Evolutionary conservation across 2,329 filamentous ascomycete species (phyloP).

Genomic region (Escovopsis sp.): DNA sequence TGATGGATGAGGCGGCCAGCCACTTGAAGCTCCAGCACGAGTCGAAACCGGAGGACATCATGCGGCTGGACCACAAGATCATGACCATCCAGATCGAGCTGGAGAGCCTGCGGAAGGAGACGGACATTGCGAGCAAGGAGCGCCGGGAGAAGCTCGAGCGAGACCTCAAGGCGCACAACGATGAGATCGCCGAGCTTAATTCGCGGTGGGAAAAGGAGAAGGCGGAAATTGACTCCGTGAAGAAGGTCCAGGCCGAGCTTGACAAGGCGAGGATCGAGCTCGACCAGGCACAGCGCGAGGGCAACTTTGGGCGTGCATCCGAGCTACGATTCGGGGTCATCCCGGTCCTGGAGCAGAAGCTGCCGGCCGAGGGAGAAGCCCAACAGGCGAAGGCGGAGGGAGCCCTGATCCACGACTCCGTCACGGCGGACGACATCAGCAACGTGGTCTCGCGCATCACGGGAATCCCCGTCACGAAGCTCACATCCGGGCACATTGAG

Average conservation of each 20-base stretch:
- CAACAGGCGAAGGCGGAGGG: slow-evolving; percentile 22
- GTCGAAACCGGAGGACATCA: slow-evolving; percentile 89
- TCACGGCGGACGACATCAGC: slow-evolving; percentile 91
- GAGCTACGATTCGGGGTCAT: slow-evolving; percentile 84
- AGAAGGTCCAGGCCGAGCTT: slow-evolving; percentile 74
- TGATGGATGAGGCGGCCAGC: slow-evolving; percentile 91
- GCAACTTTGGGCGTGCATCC: slow-evolving; percentile 80
- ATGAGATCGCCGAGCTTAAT: slow-evolving; percentile 59
- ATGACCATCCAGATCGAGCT: slow-evolving; percentile 97
- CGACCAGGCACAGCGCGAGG: slow-evolving; percentile 73
- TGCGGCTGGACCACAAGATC: slow-evolving; percentile 82
- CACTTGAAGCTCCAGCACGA: slow-evolving; percentile 86
- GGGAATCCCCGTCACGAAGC: slow-evolving; percentile 81
- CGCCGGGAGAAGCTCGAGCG: slow-evolving; percentile 72
- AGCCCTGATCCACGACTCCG: slow-evolving; percentile 75
- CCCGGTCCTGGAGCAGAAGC: slow-evolving; percentile 60
- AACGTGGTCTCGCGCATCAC: slow-evolving; percentile 82
- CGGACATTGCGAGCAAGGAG: slow-evolving; percentile 76
- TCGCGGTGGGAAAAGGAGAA: slow-evolving; percentile 85
- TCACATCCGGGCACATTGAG: slow-evolving; percentile 87
- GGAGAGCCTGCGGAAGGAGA: slow-evolving; percentile 88
- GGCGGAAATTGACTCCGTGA: slow-evolving; percentile 71
- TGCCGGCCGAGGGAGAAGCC: slow-evolving; percentile 57
- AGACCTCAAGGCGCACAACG: slow-evolving; percentile 60
- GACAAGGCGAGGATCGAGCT: slow-evolving; percentile 75